Conservation (phyloP, 2,329 filamentous ascomycete genomes). For the Colletotrichum aenigma region DNA sequence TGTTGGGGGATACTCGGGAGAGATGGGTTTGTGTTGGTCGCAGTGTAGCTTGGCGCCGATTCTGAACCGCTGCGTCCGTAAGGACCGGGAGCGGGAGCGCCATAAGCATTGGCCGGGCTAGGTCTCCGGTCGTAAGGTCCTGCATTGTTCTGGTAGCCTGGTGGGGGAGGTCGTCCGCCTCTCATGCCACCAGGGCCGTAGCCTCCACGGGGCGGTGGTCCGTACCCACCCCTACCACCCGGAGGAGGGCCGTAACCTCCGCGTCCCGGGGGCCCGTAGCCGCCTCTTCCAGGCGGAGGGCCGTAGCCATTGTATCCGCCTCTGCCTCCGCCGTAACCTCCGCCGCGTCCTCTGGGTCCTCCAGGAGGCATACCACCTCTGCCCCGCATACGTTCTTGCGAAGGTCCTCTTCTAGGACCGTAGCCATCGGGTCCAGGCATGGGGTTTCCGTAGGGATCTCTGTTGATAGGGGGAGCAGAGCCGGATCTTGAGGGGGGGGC, state of each 20-base stretch:
- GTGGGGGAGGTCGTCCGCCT: constrained; percentile 45
- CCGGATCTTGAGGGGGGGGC: constrained; percentile 38
- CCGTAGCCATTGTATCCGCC: constrained; percentile 41
- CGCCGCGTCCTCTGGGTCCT: constrained; percentile 49
- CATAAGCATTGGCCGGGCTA: constrained; percentile 40
- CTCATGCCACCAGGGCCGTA: constrained; percentile 36
- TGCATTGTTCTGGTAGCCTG: constrained; percentile 42
- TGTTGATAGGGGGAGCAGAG: constrained; percentile 38
- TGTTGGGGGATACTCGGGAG: constrained; percentile 35
- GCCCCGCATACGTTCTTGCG: constrained; percentile 55
- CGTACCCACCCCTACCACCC: constrained; percentile 50
- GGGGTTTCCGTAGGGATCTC: constrained; percentile 71
- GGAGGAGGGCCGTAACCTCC: constrained; percentile 34
- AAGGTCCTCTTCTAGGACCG: constrained; percentile 50
- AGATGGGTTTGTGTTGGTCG: constrained; percentile 39
- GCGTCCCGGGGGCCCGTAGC: constrained; percentile 44
- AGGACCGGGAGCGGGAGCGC: constrained; percentile 25
- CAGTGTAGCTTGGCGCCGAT: constrained; percentile 39
- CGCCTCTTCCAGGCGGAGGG: constrained; percentile 42
- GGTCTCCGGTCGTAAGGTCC: constrained; percentile 42
- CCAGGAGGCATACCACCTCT: constrained; percentile 47
- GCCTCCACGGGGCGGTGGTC: constrained; percentile 41
- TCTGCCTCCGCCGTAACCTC: constrained; percentile 43
- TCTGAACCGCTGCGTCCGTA: constrained; percentile 38
- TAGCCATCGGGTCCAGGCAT: constrained; percentile 49